Percentiles rank a stretch among this genome's conserved stretches.
phyloP scores from a whole-genome alignment of 768 basidiomycete genomes.

The Termitomyces sp. region DNA sequence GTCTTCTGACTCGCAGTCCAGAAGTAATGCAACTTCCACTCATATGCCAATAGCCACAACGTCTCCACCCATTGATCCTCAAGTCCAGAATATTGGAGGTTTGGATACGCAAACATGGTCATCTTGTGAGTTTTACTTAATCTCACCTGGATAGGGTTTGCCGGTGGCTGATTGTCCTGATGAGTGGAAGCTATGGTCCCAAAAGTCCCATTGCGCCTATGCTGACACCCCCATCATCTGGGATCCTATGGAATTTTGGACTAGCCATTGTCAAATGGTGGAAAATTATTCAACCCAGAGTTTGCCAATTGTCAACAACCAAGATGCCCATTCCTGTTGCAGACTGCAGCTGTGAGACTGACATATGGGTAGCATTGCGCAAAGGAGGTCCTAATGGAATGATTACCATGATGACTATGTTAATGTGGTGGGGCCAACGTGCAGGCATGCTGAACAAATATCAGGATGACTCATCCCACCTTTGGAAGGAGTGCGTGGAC shows the following conservation, averaged over 20 bases:
- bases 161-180: no score
- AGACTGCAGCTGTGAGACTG: background rate
- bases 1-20: no score
- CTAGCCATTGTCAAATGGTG: slow-evolving; percentile 6
- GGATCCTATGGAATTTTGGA: no score
- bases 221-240: no score
- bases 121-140: background rate
- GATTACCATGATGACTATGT: slow-evolving; percentile 2
- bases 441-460: background rate
- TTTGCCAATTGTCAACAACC: background rate
- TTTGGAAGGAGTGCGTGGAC: slow-evolving; percentile 3
- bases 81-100: no score
- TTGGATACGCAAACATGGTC: background rate
- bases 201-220: no score
- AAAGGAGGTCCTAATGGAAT: slow-evolving; percentile 12
- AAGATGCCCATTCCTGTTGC: background rate
- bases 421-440: slow-evolving; percentile 12
- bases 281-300: slow-evolving; percentile 9
- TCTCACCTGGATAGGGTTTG: background rate
- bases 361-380: slow-evolving; percentile 3
- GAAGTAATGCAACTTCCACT: no score
- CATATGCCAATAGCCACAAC: no score
- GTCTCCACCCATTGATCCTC: no score
- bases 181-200: no score
- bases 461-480: background rate